phyloP scores from a whole-genome alignment of 257 asterid species.

The Solanum sejunctum region DNA sequence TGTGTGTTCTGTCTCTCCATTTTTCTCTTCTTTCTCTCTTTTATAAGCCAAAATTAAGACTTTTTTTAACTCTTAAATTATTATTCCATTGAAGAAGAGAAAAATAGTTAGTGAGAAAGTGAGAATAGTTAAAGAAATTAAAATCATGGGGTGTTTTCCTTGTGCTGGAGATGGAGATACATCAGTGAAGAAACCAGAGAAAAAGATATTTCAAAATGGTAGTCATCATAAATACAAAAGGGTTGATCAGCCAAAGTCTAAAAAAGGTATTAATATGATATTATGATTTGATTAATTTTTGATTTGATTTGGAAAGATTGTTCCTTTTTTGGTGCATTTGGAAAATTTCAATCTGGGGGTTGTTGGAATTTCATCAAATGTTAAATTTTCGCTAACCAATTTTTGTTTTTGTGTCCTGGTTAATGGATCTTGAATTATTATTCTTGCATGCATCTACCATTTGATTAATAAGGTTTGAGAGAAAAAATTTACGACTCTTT shows the following conservation, averaged over 20 bases:
- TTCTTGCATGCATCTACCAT: background rate
- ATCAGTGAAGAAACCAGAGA: conserved; percentile 26
- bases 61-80: background rate
- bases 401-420: background rate
- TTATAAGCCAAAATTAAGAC: background rate
- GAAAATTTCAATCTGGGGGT: conserved; percentile 4
- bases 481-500: background rate
- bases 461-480: background rate
- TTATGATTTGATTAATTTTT: background rate
- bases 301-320: background rate
- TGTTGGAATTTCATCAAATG: background rate
- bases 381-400: background rate
- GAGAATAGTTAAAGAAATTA: background rate
- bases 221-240: background rate
- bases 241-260: background rate
- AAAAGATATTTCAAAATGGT: background rate
- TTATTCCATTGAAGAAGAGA: background rate
- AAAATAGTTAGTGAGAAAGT: background rate
- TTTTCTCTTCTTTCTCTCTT: conserved; percentile 4
- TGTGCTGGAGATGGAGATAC: conserved; percentile 60
- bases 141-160: conserved; percentile 64
- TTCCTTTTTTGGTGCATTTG: background rate
- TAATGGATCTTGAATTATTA: background rate
- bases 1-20: background rate
- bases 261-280: background rate